Base-by-base conservation (phyloP, 2,329 filamentous ascomycete genomes). In the Geoglossum cookeanum region DNA sequence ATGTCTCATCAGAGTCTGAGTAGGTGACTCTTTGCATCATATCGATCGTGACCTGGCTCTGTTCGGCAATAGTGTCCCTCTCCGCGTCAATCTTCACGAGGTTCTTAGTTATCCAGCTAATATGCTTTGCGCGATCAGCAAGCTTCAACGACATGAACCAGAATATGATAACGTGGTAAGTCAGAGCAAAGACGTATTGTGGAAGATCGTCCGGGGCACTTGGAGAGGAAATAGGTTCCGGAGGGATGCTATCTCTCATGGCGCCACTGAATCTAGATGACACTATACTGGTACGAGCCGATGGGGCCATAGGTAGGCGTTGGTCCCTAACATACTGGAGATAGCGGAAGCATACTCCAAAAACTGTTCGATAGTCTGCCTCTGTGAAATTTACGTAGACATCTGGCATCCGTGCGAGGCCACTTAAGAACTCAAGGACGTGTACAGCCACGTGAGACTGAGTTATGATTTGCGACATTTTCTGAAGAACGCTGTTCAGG, bases 401-500 rank as follows among this genome's bases (percentile, higher is more conserved):
- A 60, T 87, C 80, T 8, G 87, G 87, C 58, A 96, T 74, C 39
- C 91, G 83, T 56, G 90, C 89, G 32, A 98, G 77, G 55, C 88
- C 84, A 8, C 87, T 86, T n/a, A 98, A 74, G 65, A 98, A 97
- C 66, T 98, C 92, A 55, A 98, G 75, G 60, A 98, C 94, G 66
- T 98, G 92, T 60, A 96, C 85, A 8, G 91, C 89, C 39, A 96
- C 85, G 58, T 90, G 81, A 5, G 88, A 83, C 64, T 95, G 90
- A 0, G 92, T 97, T 65, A 98, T 94, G 65, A 96, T 94, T 63
- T 90, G 87, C 0, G 90, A 85, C 87, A 98, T 94, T 67, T 88
- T 91, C 64, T 90, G 85, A 57, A 98, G 75, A 62, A 97, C 87
- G 51, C 82, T 85, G 51, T 91, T 85, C 59, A 97, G 75, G 22